Evolutionary conservation across 2,329 filamentous ascomycete genomes (phyloP), one percentile per base, ranked within the genome.

Genomic region (Albifimbria verrucaria): DNA sequence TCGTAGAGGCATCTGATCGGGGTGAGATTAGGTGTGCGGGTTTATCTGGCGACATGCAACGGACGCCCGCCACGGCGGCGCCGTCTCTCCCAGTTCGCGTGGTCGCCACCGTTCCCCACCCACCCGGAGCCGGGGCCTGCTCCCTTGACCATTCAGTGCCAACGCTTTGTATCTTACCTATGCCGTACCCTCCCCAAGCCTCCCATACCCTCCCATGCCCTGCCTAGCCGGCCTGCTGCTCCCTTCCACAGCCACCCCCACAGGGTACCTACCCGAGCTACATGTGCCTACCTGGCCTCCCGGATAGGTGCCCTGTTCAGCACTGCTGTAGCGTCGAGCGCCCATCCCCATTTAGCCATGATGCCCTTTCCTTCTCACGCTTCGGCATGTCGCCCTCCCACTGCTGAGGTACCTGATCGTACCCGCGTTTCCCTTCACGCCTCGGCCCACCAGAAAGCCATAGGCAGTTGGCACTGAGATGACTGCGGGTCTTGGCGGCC

Each of bases 1-100:
- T 55, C 49, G 36, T 42, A 21, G 49, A 45, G 48, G 23, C 55
- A 59, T 59, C 57, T 59, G 54, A 56, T 55, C 54, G 56, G 52
- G 50, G 52, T 51, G 53, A 58, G 58, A 60, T 60, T 58, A 53
- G 52, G 56, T 58, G 54, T 49, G 49, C 56, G 51, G 48, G 50
- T 42, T 45, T 48, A 57, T 57, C 49, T 56, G 24, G 54, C 51
- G 46, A 32, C 41, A 42, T 9, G n/a, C 15, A 17, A 17, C 21
- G 24, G 50, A 7, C 43, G 41, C 21, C 36, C 49, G 49, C 49
- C 24, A 45, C 17, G 24, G 17, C 41, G 23, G 17, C 42, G 25
- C 25, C 21, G 24, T 15, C 21, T 39, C 32, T 9, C 22, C 10
- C 41, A 21, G 41, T 43, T 43, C 41, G 41, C 41, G 41, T 43